A percentile compares a stretch with the other conserved stretches of the same genome.
Evolutionary conservation across 768 basidiomycete species (phyloP).

Genomic region (Lenzites betulinus): DNA sequence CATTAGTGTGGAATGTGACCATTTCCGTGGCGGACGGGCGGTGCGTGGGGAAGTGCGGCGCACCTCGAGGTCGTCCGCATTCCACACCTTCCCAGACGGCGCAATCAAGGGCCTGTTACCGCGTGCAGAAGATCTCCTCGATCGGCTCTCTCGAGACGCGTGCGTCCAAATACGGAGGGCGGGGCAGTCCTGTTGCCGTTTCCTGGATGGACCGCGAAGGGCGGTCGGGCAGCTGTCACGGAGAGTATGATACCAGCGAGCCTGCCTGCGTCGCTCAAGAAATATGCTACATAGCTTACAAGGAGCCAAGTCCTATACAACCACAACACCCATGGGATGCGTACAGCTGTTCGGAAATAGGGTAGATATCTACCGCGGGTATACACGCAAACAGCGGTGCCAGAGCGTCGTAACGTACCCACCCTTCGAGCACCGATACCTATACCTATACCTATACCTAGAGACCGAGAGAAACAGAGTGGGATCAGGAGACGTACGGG

Average conservation of each 20-base stretch:
- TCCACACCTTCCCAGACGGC: conserved; percentile 1
- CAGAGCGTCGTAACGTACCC: conserved; percentile 2
- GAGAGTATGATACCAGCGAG: neutral
- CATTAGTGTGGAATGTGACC: conserved; percentile 4
- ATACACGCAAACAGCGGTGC: conserved; percentile 10
- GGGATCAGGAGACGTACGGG: neutral
- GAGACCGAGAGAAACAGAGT: neutral
- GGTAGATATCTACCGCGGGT: conserved; percentile 18
- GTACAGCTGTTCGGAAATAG: conserved; percentile 7
- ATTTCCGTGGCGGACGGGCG: neutral
- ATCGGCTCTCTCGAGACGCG: conserved; percentile 1
- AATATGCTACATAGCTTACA: conserved; percentile 20
- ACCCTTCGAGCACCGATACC: neutral
- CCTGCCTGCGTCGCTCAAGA: neutral
- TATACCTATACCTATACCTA: conserved; percentile 1
- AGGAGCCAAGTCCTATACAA: conserved; percentile 2
- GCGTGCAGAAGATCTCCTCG: conserved; percentile 4
- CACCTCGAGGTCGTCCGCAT: conserved; percentile 3
- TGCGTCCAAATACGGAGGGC: neutral
- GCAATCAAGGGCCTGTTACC: neutral
- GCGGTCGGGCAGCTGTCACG: neutral
- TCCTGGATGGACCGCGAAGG: neutral
- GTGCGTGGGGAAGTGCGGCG: neutral
- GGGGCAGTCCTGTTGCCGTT: neutral
- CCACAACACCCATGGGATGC: neutral